Evolutionary conservation across 352 stramenopile species (phyloP).

Genomic region (Globisporangium nodosum): DNA sequence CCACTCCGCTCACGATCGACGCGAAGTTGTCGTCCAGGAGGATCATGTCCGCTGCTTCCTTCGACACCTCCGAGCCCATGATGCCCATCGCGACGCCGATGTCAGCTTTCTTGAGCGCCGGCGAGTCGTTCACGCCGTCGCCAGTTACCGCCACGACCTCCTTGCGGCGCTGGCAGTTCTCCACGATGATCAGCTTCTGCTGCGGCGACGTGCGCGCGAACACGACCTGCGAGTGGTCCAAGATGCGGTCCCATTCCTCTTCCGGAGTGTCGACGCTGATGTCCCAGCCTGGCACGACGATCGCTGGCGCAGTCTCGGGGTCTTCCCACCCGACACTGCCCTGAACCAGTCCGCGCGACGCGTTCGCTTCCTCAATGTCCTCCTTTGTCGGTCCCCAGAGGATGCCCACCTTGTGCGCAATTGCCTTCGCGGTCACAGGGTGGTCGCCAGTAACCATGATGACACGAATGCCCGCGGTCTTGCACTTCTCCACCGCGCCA

Average conservation of each 20-base stretch:
- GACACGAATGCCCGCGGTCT: slow-evolving; percentile 89
- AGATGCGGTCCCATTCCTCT: slow-evolving; percentile 83
- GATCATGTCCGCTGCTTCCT: slow-evolving; percentile 94
- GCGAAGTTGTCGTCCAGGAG: slow-evolving; percentile 97
- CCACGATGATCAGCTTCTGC: slow-evolving; percentile 94
- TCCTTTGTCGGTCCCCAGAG: slow-evolving; percentile 84
- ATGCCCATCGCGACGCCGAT: slow-evolving; percentile 98
- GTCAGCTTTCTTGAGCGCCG: slow-evolving; percentile 94
- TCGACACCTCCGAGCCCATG: slow-evolving; percentile 94
- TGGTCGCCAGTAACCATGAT: slow-evolving; percentile 96
- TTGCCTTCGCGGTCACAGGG: slow-evolving; percentile 90
- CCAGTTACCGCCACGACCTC: slow-evolving; percentile 95
- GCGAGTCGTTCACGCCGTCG: slow-evolving; percentile 98
- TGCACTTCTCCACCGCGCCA: slow-evolving; percentile 87
- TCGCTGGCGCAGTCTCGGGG: slow-evolving; percentile 64
- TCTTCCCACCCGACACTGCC: slow-evolving; percentile 73
- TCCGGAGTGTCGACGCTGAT: slow-evolving; percentile 70
- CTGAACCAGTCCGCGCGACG: slow-evolving; percentile 35
- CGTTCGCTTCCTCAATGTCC: slow-evolving; percentile 81
- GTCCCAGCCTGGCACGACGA: slow-evolving; percentile 82
- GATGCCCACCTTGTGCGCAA: slow-evolving; percentile 93
- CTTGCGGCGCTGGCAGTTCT: slow-evolving; percentile 79
- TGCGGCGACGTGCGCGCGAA: slow-evolving; percentile 94
- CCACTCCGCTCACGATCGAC: slow-evolving; percentile 93
- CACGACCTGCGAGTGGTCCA: slow-evolving; percentile 89